Conservation (phyloP, 2,329 filamentous ascomycete species). For the Aspergillus glaucus region DNA sequence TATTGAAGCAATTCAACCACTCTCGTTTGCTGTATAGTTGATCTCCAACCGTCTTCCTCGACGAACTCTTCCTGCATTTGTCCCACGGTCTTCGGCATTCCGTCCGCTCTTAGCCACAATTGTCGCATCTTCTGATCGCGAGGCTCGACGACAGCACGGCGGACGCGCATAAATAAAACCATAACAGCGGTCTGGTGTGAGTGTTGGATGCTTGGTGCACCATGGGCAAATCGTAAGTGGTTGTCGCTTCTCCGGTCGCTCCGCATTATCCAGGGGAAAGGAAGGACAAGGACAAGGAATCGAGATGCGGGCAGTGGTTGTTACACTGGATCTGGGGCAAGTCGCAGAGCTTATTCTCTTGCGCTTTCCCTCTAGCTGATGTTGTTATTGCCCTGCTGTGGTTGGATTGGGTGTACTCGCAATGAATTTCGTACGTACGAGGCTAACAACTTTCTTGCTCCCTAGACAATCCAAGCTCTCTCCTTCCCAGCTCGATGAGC, state of each 20-base stretch:
- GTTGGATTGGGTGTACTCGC: neutral
- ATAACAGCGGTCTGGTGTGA: neutral
- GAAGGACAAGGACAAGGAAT: neutral
- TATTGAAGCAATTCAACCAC: neutral
- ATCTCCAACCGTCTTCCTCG: neutral
- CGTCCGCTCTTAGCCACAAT: neutral
- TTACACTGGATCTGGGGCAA: neutral
- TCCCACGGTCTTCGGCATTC: neutral
- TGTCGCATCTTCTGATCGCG: neutral
- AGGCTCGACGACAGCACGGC: too few species aligned
- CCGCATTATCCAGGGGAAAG: slow-evolving; percentile 1
- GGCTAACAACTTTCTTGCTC: neutral
- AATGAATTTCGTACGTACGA: neutral
- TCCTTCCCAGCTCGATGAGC: slow-evolving; percentile 87
- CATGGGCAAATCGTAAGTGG: slow-evolving; percentile 35
- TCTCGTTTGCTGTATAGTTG: neutral
- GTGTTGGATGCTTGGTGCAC: slow-evolving; percentile 12
- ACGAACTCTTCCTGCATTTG: neutral
- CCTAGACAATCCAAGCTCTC: slow-evolving; percentile 94
- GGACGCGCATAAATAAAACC: too few species aligned
- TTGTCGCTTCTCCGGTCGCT: slow-evolving; percentile 3
- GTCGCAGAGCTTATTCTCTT: neutral
- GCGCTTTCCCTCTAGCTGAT: neutral
- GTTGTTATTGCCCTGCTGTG: neutral
- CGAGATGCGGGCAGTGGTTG: neutral